Evolutionary conservation across 2,329 filamentous ascomycete species (phyloP).

Genomic region (Pseudogymnoascus sp.): DNA sequence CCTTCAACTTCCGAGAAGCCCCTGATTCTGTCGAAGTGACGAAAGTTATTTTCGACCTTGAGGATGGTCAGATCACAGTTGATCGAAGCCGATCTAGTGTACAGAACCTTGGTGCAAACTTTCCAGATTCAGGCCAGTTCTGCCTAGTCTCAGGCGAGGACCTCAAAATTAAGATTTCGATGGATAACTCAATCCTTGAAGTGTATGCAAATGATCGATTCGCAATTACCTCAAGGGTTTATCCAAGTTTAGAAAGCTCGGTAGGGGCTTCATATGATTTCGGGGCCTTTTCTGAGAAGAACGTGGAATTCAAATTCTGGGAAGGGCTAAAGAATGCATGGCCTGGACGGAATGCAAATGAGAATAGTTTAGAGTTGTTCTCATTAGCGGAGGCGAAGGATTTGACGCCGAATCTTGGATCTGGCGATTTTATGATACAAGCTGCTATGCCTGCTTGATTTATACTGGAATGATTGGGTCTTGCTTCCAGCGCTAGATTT

Average conservation of each 20-base stretch:
- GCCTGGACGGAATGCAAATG: background rate
- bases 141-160: conserved; percentile 15
- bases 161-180: conserved; percentile 12
- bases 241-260: conserved; percentile 16
- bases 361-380: background rate
- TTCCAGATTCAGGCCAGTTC: conserved; percentile 14
- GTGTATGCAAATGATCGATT: conserved; percentile 20
- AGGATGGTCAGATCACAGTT: conserved; percentile 13
- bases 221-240: conserved; percentile 18
- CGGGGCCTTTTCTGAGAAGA: conserved; percentile 15
- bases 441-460: background rate
- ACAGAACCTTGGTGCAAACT: conserved; percentile 7
- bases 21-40: conserved; percentile 15
- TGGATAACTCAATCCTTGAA: conserved; percentile 20
- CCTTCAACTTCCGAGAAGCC: conserved; percentile 17
- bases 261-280: conserved; percentile 15
- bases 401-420: background rate
- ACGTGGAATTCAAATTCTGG: conserved; percentile 17
- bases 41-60: conserved; percentile 16
- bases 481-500: background rate
- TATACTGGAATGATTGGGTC: background rate
- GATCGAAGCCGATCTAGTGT: conserved; percentile 12
- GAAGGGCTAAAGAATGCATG: conserved; percentile 16
- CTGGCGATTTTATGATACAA: background rate
- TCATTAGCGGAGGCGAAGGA: background rate